These are phyloP conservation scores for Ogataea methanolica DNA, from an alignment of 805 yeast species.

Conservation along the genomic window DNA sequence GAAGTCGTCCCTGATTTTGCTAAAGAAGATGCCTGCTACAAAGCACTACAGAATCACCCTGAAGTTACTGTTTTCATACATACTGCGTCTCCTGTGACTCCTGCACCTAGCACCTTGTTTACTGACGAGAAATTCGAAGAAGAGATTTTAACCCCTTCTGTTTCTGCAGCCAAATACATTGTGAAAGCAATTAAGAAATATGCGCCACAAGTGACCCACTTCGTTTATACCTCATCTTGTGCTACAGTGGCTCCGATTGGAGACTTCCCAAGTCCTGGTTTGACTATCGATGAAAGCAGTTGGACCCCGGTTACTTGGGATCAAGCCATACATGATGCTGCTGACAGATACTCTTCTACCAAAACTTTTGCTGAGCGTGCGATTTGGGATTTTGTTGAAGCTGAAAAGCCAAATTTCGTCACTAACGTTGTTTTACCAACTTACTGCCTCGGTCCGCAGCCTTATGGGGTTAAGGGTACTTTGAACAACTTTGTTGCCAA, in stretches of 20 bases:
- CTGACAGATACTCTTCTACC: conserved; percentile 35
- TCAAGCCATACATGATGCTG: conserved; percentile 18
- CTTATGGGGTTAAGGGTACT: conserved; percentile 21
- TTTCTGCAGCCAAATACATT: conserved; percentile 48
- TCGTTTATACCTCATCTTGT: conserved; percentile 52
- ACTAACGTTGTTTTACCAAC: conserved; percentile 32
- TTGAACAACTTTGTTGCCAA: conserved; percentile 31
- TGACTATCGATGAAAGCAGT: conserved; percentile 22
- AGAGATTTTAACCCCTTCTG: conserved; percentile 51
- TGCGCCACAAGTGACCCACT: conserved; percentile 41
- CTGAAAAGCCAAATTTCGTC: conserved; percentile 30
- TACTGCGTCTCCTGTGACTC: conserved; percentile 45
- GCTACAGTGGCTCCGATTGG: conserved; percentile 35
- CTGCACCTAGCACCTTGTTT: conserved; percentile 4
- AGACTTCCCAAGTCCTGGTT: conserved; percentile 1
- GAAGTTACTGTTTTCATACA: conserved; percentile 44
- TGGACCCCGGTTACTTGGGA: conserved; percentile 31
- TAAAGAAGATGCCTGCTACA: conserved; percentile 42
- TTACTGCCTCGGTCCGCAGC: conserved; percentile 43
- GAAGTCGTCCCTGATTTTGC: conserved; percentile 35
- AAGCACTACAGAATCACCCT: conserved; percentile 35
- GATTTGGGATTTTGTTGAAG: conserved; percentile 35
- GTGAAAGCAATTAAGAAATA: conserved; percentile 38
- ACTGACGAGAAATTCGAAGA: conserved; percentile 40
- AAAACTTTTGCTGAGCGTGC: conserved; percentile 42